phyloP scores from a whole-genome alignment of 352 stramenopile species.

The Globisporangium iwayamae region DNA sequence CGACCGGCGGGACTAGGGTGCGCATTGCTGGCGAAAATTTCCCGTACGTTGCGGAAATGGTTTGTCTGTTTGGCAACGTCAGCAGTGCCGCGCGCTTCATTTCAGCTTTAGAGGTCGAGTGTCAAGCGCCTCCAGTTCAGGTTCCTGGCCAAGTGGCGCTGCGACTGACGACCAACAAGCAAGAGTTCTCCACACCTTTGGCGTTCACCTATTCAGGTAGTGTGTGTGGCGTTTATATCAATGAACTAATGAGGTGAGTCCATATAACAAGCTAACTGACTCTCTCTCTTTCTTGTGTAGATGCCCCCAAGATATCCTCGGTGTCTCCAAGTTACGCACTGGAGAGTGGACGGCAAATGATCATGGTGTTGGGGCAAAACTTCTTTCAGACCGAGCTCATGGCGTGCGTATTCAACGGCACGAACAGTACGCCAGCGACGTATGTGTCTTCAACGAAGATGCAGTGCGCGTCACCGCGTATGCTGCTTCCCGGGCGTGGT shows the following conservation, averaged over 20 bases:
- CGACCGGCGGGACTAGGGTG: conserved; percentile 33
- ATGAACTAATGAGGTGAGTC: background rate
- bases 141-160: conserved; percentile 23
- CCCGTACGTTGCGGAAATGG: conserved; percentile 21
- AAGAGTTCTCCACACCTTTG: conserved; percentile 43
- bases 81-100: conserved; percentile 20
- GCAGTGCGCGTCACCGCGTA: conserved; percentile 27
- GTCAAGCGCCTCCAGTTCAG: conserved; percentile 16
- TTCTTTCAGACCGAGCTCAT: conserved; percentile 26
- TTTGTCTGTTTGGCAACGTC: conserved; percentile 35
- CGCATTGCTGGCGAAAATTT: conserved; percentile 31
- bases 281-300: conserved; percentile 20
- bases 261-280: background rate
- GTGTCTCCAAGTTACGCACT: conserved; percentile 27
- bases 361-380: conserved; percentile 29
- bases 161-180: conserved; percentile 46
- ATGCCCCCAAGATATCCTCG: conserved; percentile 27
- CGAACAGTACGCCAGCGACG: conserved; percentile 20
- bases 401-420: conserved; percentile 45
- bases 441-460: conserved; percentile 25
- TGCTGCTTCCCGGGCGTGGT: conserved; percentile 1
- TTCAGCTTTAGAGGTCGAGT: conserved; percentile 26
- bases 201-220: conserved; percentile 53
- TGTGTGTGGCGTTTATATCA: background rate
- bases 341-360: conserved; percentile 18